Conservation (phyloP, 768 basidiomycete species). For the Lactifluus echinatus region DNA sequence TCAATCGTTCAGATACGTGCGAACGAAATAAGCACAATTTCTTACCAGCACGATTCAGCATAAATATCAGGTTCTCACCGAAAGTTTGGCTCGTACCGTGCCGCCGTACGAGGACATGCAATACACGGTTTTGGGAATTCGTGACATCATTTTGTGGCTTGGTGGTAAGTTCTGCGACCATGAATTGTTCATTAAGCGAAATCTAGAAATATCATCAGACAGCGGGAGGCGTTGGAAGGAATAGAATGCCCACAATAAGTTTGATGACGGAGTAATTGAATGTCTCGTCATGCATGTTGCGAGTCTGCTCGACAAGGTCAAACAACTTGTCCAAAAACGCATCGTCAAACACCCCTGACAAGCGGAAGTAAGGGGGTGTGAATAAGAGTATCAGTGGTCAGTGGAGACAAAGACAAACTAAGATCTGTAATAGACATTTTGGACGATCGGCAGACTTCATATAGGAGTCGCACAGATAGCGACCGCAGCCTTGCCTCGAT, state of each 20-base stretch:
- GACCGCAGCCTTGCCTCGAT: slow-evolving; percentile 79
- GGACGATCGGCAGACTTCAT: slow-evolving; percentile 90
- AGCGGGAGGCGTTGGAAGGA: not conserved
- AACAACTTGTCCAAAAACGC: slow-evolving; percentile 83
- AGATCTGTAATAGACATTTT: slow-evolving; percentile 71
- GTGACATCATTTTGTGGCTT: slow-evolving; percentile 20
- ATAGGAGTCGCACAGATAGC: slow-evolving; percentile 67
- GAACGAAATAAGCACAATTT: slow-evolving; percentile 12
- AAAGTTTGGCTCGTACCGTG: slow-evolving; percentile 87
- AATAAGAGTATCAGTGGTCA: not conserved
- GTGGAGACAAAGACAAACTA: slow-evolving; percentile 39
- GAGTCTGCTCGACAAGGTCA: slow-evolving; percentile 88
- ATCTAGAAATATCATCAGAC: slow-evolving; percentile 41
- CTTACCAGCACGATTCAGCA: slow-evolving; percentile 91
- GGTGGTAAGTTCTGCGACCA: slow-evolving; percentile 67
- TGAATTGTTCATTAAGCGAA: slow-evolving; percentile 95
- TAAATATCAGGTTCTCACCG: slow-evolving; percentile 98
- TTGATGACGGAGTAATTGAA: slow-evolving; percentile 96
- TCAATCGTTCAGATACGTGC: not conserved
- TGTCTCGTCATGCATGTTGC: slow-evolving; percentile 79
- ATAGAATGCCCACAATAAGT: slow-evolving; percentile 58
- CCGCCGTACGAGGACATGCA: slow-evolving; percentile 77
- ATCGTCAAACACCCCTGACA: slow-evolving; percentile 69
- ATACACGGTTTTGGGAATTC: slow-evolving; percentile 55
- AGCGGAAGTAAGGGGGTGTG: not conserved